Evolutionary conservation across 768 basidiomycete genomes (phyloP), one percentile per base, ranked within the genome.

Genomic region (Boletus tylopilopsis): DNA sequence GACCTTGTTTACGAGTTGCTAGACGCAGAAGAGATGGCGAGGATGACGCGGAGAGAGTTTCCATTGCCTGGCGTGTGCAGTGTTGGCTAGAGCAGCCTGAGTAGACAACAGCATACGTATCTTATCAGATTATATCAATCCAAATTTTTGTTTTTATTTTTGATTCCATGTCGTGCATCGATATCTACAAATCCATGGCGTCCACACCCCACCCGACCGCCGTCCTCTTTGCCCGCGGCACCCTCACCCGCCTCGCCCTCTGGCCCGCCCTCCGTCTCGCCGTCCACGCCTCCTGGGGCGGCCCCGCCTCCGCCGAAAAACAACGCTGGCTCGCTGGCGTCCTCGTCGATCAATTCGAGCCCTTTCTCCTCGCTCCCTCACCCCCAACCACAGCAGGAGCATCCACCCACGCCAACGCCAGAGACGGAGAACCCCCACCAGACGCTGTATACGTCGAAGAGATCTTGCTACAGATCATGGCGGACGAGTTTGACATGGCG

Each of bases 221-320:
- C 11, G 63, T 90, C 36, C 78, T 90, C 49, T 94, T 96, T 59
- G 94, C 94, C 12, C 83, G 92, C 19, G 91, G 92, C 3, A 81
- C 88, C 5, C 77, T 95, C 50, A 84, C 93, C 22, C 79, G 93
- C 45, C 78, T 98, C 42, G 76, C 78, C 12, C 71, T 85, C 47
- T 98, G 94, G 94, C 80, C 89, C 38, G 90, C 85, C 3, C 79
- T 97, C 23, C 84, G 86, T 35, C 73, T 95, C 61, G 94, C 94
- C 29, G 82, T 97, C 32, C 81, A 87, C 54, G 81, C 93, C 59
- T 70, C 73, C 55, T 95, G 93, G 93, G 94, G 94, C 23, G 93
- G 93, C 4, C 79, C 86, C 18, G 80, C 81, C 23, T 78, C 79
- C 10, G 62, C 67, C 6, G 73, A 72, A n/a, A 96, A 95, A 71